phyloP scores from a whole-genome alignment of 352 stramenopile species.

The Phytophthora idaei region DNA sequence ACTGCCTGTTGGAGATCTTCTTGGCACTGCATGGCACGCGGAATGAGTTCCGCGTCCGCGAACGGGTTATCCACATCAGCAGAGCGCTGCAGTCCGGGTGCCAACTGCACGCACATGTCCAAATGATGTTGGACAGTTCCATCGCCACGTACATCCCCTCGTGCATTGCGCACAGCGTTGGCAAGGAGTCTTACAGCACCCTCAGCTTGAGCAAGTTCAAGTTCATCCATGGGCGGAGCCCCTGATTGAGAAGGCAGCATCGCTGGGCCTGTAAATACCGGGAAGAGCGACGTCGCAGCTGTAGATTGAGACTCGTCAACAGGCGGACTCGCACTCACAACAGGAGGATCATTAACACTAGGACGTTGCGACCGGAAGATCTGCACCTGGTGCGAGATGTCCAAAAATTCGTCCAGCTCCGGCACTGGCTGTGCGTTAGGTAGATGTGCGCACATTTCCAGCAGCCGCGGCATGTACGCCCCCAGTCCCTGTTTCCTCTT shows the following conservation, averaged over 20 bases:
- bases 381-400: constrained; percentile 42
- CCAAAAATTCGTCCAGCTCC: constrained; percentile 52
- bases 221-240: constrained; percentile 42
- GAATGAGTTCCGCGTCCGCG: constrained; percentile 42
- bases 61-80: constrained; percentile 50
- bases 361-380: constrained; percentile 31
- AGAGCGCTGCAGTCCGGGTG: constrained; percentile 33
- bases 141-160: constrained; percentile 42
- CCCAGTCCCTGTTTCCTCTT: constrained; percentile 46
- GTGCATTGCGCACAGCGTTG: constrained; percentile 31
- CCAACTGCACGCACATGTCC: constrained; percentile 38
- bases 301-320: constrained; percentile 16
- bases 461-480: constrained; percentile 36
- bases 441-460: constrained; percentile 44
- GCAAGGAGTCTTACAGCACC: constrained; percentile 35
- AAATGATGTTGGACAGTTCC: constrained; percentile 47
- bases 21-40: constrained; percentile 47
- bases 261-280: constrained; percentile 23
- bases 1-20: constrained; percentile 46
- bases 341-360: constrained; percentile 17
- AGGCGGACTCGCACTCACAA: constrained; percentile 6
- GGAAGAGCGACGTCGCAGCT: constrained; percentile 26
- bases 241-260: constrained; percentile 16
- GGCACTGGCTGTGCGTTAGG: constrained; percentile 28
- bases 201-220: constrained; percentile 44